Evolutionary conservation across 2,329 filamentous ascomycete species (phyloP), one percentile per base, ranked within the genome.

Genomic region (Peltaster fructicola): DNA sequence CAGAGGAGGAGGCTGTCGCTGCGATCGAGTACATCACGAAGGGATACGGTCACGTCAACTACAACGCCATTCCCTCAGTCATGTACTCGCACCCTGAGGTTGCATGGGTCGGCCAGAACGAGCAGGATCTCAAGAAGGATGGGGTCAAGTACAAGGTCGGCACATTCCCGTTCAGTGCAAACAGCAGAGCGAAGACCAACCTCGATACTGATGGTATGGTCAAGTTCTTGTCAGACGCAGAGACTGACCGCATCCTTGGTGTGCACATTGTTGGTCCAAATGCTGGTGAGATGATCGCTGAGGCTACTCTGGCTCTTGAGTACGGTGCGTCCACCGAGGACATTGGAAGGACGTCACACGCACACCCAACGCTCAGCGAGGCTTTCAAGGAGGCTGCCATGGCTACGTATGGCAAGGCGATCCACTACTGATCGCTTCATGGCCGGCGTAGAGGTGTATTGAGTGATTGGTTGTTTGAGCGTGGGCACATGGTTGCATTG

Each of bases 31-130:
- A 82, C 65, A 88, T 98, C 57, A 85, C 80, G 62, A 95, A 95
- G 66, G 82, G 82, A 38, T 77, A 90, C 56, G 88, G 88, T 30
- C 88, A 98, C 57, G 88, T 98, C 59, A 98, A 98, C 74, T 98
- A 98, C 61, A 80, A 72, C 46, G 80, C 77, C 54, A 98, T 98
- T 50, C 88, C 88, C 38, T 88, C 80, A 16, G 88, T 98, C 59
- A 98, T 98, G 88, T 98, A 98, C 69, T 95, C 88, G 7, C 76
- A 93, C 61, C 88, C 88, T 16, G 88, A 98, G 57, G 88, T 95
- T 38, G 82, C 88, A 17, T 98, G 88, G 88, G 88, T 98, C 22
- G 88, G 88, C 30, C 84, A 93, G 64, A 93, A 74, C 53, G 88
- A 98, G 64, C 77, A 85, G 51, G 88, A 98, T 42, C 65, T 98